These are phyloP conservation scores for Mortierella alpina DNA, from an alignment of 192 early-diverging fungal species.

Conservation along the genomic window DNA sequence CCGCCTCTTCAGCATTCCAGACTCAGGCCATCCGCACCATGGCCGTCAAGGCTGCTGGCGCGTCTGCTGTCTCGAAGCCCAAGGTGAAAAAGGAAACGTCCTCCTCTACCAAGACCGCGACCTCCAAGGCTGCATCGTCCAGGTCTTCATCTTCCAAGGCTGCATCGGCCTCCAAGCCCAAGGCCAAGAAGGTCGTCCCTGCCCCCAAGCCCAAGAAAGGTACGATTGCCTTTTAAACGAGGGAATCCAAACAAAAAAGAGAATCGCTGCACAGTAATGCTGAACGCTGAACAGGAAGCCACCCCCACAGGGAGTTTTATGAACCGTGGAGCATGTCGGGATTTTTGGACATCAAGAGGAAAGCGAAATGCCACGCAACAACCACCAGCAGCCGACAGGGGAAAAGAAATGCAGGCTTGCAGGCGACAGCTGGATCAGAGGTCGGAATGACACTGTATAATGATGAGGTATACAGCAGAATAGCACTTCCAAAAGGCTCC, in stretches of 20 bases:
- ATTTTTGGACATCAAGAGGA: no score
- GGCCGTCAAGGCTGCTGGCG: constrained; percentile 37
- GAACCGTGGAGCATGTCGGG: no score
- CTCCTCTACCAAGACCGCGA: neutral
- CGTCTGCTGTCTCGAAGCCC: constrained; percentile 11
- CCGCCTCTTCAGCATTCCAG: neutral
- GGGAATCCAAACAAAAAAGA: neutral
- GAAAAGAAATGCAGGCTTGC: no score
- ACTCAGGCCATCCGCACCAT: constrained; percentile 36
- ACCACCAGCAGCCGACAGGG: no score
- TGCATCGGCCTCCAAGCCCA: constrained; percentile 15
- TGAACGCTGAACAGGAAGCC: neutral
- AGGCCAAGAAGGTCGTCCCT: constrained; percentile 19
- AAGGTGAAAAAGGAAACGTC: neutral
- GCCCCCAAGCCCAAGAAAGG: constrained; percentile 26
- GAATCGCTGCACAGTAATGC: no score
- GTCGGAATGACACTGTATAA: no score
- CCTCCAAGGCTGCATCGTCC: constrained; percentile 1
- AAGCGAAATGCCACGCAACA: no score
- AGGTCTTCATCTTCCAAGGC: constrained; percentile 15
- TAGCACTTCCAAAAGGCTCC: no score
- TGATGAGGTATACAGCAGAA: no score
- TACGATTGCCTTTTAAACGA: neutral
- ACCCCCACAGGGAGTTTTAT: no score
- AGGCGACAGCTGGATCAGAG: no score